phyloP scores from a whole-genome alignment of 495 filamentous ascomycete genomes.

The Xylaria venustula region DNA sequence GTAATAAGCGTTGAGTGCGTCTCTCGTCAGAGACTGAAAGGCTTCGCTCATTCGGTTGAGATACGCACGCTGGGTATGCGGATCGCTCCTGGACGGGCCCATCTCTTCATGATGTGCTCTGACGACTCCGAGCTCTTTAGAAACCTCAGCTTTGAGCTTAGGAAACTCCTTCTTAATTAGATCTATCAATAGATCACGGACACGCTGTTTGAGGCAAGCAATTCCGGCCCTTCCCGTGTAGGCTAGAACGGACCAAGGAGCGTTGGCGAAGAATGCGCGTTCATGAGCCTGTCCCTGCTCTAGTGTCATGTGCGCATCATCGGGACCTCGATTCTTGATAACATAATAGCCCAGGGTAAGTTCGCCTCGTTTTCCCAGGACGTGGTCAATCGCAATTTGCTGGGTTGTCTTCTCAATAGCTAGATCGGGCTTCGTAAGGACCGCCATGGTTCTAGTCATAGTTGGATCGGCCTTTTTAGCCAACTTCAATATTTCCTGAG shows the following conservation, averaged over 20 bases:
- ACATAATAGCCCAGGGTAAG: conserved; percentile 54
- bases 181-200: conserved; percentile 43
- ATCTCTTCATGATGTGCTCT: conserved; percentile 37
- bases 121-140: conserved; percentile 33
- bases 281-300: conserved; percentile 35
- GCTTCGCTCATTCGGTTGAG: conserved; percentile 40
- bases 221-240: conserved; percentile 50
- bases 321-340: conserved; percentile 53
- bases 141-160: conserved; percentile 46
- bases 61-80: conserved; percentile 22
- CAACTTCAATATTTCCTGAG: conserved; percentile 57
- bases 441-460: conserved; percentile 53
- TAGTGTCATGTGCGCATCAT: conserved; percentile 25
- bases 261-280: conserved; percentile 32
- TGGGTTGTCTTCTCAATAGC: conserved; percentile 50
- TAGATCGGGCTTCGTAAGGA: conserved; percentile 61
- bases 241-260: conserved; percentile 45
- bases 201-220: conserved; percentile 41
- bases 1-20: conserved; percentile 41
- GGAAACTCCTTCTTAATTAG: conserved; percentile 54
- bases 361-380: conserved; percentile 37
- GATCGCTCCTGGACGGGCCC: conserved; percentile 32
- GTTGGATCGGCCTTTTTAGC: conserved; percentile 45
- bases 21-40: conserved; percentile 41
- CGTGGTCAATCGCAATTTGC: conserved; percentile 43